Base-by-base conservation (phyloP, 169 alveolate species). In the Cytauxzoon felis region DNA sequence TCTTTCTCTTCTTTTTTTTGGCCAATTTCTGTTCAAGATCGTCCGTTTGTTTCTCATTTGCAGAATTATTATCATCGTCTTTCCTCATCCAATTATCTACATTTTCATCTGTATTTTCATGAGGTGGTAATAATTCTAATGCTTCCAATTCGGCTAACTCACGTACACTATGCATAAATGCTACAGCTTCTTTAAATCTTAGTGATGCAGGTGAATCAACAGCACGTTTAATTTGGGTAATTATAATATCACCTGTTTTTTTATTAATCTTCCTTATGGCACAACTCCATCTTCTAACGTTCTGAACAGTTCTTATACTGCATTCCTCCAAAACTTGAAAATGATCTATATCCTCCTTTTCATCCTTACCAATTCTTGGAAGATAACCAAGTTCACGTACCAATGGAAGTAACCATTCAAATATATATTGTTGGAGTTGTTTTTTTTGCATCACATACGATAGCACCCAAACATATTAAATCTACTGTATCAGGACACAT, bases 231-330 rank as follows among this genome's bases (percentile, higher is more conserved):
- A 66, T 71, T 63, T 88, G 93, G 6, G 88, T 76, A 16, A 88
- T 81, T 47, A 88, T 87, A 41, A 88, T 82, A 48, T 88, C 93
- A 16, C 93, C 93, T 11, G 93, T 71, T n/a, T 67, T 64, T 41
- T 87, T 88, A 70, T 88, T 88, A 19, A 88, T 88, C 60, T 88
- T 88, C 65, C 81, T 61, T 38, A 88, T 88, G 11, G 93, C 91
- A 48, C 91, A 86, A 50, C 88, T 71, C 91, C 92, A 88, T 33
- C 93, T 71, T 26, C 93, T 61, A 40, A 88, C 91, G 59, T 86
- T 88, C 49, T 88, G 93, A 27, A 85, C 88, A 29, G 90, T 87
- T 27, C 93, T 63, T 29, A 87, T 40, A 29, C 78, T 75, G 64
- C 93, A 88, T 49, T 88, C 93, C 59, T 88, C 93, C 50, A 88